Base-by-base conservation (phyloP, 345 rosid species). In the Anacardium occidentale region DNA sequence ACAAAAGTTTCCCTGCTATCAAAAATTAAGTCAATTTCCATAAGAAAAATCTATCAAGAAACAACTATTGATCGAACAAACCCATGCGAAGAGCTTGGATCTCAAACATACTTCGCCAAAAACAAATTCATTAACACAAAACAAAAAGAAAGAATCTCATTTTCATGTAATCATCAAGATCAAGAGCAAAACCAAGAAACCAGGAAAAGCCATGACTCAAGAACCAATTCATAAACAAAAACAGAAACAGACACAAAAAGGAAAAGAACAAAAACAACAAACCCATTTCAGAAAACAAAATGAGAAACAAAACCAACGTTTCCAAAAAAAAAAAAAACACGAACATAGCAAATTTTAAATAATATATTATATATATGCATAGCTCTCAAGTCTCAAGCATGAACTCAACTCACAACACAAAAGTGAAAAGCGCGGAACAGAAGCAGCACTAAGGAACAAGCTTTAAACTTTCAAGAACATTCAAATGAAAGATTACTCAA, bases 241-340 rank as follows among this genome's bases (percentile, higher is more conserved):
- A 48, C 24, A 13, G 25, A 10, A n/a, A 48, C 47, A 25, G 9
- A 59, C 60, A 13, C 5, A 47, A 40, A 1, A 69, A 65, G 20
- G 65, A 18, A 1, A 50, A 37, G 7, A 37, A 29, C 40, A 24
- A 58, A 62, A 24, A 1, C 51, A 21, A 3, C 62, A 64, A 21
- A 73, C 62, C 54, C 45, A 24, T 54, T 66, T 61, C 71, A 56
- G 25, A 54, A 76, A 72, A 64, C 62, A 42, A 22, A 18, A 22
- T 17, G 3, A 66, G 14, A 68, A 59, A 58, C 20, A 56, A 51
- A 73, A 40, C 25, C 24, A 18, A 60, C 21, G 3, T 21, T 22
- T 17, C 45, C 5, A 32, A 37, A 62, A 5, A 37, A 44, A 45
- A 47, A 2, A 22, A 42, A 42, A 64, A 24, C 56, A 24, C 56